phyloP scores from a whole-genome alignment of 805 yeast genomes.

The Ogataea minuta region DNA sequence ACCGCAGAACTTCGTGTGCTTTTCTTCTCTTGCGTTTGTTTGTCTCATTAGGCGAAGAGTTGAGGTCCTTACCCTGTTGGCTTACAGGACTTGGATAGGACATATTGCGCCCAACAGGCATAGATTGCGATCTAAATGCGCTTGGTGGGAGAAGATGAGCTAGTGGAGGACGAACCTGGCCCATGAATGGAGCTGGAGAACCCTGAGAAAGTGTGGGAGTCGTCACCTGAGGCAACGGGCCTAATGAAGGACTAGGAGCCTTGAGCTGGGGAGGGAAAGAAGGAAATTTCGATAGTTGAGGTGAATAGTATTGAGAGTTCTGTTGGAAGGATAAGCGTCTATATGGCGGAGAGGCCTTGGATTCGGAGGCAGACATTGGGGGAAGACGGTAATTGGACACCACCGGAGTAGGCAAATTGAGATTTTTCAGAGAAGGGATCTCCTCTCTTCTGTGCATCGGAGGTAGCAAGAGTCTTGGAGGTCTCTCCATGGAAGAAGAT shows the following conservation, averaged over 20 bases:
- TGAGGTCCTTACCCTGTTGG: constrained; percentile 1
- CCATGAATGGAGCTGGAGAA: constrained; percentile 3
- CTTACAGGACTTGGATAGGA: constrained; percentile 7
- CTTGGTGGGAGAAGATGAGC: constrained; percentile 11
- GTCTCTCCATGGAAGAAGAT: constrained; percentile 19
- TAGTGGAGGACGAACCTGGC: constrained; percentile 5
- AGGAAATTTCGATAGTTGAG: constrained; percentile 7
- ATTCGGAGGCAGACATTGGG: constrained; percentile 5
- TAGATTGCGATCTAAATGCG: constrained; percentile 12
- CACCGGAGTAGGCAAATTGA: constrained; percentile 17
- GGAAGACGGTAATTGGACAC: constrained; percentile 12
- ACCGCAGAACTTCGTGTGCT: constrained; percentile 53
- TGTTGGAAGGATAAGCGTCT: constrained; percentile 9
- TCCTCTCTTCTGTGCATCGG: constrained; percentile 8
- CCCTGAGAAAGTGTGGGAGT: constrained; percentile 7
- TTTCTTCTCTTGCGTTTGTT: constrained; percentile 51
- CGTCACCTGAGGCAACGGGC: too few species aligned
- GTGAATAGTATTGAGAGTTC: constrained; percentile 6
- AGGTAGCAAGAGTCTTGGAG: constrained; percentile 11
- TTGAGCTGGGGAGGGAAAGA: constrained; percentile 10
- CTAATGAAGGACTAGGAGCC: constrained; percentile 4
- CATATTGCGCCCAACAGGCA: constrained; percentile 5
- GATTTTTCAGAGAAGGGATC: constrained; percentile 17
- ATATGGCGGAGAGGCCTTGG: constrained; percentile 1
- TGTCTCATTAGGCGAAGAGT: constrained; percentile 5